A percentile compares a stretch with the other conserved stretches of the same genome.
Conservation (phyloP, 192 early-diverging fungal species). For the Geranomyces variabilis region DNA sequence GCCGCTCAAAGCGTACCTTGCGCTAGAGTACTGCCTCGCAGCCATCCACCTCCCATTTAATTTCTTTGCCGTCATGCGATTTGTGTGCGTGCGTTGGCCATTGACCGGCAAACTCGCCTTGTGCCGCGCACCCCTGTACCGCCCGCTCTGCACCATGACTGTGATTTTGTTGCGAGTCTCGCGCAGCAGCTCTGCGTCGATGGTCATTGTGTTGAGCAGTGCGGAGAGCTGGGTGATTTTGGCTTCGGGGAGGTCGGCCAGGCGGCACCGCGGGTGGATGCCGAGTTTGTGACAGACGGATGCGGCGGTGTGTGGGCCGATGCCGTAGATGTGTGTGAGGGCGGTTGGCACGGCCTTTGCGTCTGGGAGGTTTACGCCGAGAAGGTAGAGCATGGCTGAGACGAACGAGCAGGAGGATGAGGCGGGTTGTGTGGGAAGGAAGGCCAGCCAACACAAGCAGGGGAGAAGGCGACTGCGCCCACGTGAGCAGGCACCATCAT, state of each 20-base stretch:
- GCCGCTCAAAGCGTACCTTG: too few relatives aligned
- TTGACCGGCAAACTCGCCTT: conserved; percentile 86
- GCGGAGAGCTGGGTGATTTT: conserved; percentile 85
- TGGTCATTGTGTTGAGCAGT: conserved; percentile 85
- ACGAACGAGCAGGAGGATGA: too few relatives aligned
- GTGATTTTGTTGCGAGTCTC: conserved; percentile 74
- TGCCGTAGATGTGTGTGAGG: conserved; percentile 87
- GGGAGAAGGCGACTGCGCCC: too few relatives aligned
- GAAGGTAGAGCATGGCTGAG: conserved; percentile 76
- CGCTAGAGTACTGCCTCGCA: neutral
- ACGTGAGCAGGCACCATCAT: too few relatives aligned
- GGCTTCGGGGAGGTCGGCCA: conserved; percentile 84
- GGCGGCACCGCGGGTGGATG: conserved; percentile 83
- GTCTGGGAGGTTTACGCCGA: conserved; percentile 95
- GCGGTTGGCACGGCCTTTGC: conserved; percentile 81
- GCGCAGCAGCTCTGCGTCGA: conserved; percentile 68
- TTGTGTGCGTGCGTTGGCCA: conserved; percentile 85
- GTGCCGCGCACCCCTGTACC: conserved; percentile 81
- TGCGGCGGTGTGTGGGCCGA: conserved; percentile 75
- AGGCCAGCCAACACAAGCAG: too few relatives aligned
- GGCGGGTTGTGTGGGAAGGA: too few relatives aligned
- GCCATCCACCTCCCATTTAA: conserved; percentile 66
- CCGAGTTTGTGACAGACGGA: conserved; percentile 76
- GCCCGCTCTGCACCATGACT: conserved; percentile 64
- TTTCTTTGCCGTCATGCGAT: conserved; percentile 83